phyloP scores from a whole-genome alignment of 345 rosid species.

The Eucalyptus sp. region DNA sequence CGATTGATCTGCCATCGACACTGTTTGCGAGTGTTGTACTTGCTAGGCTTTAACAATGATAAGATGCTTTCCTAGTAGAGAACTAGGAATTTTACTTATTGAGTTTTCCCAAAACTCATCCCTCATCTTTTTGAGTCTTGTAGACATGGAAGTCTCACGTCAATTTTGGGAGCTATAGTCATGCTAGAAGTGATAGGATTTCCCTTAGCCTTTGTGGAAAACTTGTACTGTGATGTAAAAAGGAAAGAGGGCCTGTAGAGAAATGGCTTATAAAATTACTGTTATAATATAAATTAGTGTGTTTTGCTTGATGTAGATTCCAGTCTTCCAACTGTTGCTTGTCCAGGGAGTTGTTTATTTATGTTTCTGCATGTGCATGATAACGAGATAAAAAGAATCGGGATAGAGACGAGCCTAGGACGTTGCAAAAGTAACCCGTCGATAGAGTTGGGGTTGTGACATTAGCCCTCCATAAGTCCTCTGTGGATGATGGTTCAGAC shows the following conservation, averaged over 20 bases:
- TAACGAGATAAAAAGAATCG: too few relatives aligned
- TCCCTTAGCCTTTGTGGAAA: background rate
- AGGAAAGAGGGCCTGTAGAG: rapidly evolving
- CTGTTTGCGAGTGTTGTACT: rapidly evolving
- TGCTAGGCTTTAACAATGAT: background rate
- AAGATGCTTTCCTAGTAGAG: background rate
- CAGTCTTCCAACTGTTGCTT: too few relatives aligned
- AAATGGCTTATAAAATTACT: rapidly evolving
- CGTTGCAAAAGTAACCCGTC: background rate
- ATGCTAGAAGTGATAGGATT: rapidly evolving
- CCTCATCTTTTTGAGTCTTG: background rate
- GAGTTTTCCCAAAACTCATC: background rate
- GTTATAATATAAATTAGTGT: too few relatives aligned
- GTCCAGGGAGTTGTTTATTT: too few relatives aligned
- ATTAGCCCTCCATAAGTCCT: too few relatives aligned
- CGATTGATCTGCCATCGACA: rapidly evolving
- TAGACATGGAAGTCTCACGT: background rate
- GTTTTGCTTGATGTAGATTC: too few relatives aligned
- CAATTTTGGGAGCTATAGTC: background rate
- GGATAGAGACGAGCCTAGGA: rapidly evolving
- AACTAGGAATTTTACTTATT: rapidly evolving
- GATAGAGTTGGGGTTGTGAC: too few relatives aligned
- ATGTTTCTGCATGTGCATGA: too few relatives aligned
- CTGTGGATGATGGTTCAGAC: too few relatives aligned
- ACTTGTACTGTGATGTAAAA: too few relatives aligned